Percentiles rank a stretch among this genome's conserved stretches.
Evolutionary conservation across 1,284 basidiomycete species (phyloP).

Genomic region (Puccinia triticina): DNA sequence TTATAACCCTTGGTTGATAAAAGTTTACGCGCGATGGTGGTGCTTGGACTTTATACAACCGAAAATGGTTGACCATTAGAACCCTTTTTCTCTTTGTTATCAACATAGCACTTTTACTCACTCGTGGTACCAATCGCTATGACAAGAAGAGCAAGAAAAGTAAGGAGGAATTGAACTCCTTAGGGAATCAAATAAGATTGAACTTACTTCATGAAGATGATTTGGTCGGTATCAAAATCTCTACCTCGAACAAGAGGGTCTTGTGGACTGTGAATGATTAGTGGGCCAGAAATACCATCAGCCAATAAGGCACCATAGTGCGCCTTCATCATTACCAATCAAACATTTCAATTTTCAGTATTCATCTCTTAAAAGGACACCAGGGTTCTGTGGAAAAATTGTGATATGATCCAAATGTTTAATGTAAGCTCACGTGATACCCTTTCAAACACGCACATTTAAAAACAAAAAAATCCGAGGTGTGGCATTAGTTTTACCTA

Average conservation of each 20-base stretch:
- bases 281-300: conserved; percentile 57
- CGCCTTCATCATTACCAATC: conserved; percentile 53
- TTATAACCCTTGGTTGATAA: conserved; percentile 55
- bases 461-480: too few species aligned
- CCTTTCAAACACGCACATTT: not conserved
- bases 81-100: not conserved
- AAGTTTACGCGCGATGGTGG: conserved; percentile 20
- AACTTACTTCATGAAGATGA: conserved; percentile 26
- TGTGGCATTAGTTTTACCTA: too few species aligned
- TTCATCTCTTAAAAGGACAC: not conserved
- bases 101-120: not conserved
- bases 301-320: conserved; percentile 57
- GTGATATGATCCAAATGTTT: too few species aligned
- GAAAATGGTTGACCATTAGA: not conserved
- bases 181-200: not conserved
- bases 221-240: conserved; percentile 40
- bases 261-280: conserved; percentile 56
- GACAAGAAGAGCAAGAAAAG: not conserved
- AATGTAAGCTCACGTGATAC: conserved; percentile 32
- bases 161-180: not conserved
- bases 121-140: conserved; percentile 47
- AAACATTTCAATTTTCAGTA: not conserved
- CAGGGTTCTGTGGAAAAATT: too few species aligned
- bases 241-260: conserved; percentile 54
- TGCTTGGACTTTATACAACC: conserved; percentile 1